phyloP scores from a whole-genome alignment of 1,284 basidiomycete genomes.

The Sanguinoderma infundibulare region DNA sequence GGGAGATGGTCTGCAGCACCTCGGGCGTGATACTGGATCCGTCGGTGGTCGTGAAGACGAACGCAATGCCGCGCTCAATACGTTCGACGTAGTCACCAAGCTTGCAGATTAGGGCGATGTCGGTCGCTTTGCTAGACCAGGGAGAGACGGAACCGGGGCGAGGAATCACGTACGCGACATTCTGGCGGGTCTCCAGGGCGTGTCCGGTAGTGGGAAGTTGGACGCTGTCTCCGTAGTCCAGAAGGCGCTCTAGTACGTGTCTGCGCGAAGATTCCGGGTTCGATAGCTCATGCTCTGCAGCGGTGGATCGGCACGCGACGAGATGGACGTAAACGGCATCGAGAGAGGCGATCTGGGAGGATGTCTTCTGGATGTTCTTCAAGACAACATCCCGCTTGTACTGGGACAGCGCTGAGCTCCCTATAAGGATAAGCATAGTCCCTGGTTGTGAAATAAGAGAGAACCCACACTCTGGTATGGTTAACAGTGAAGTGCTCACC shows the following conservation, averaged over 20 bases:
- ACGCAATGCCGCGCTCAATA: slow-evolving; percentile 85
- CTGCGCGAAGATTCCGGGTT: slow-evolving; percentile 51
- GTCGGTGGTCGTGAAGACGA: slow-evolving; percentile 61
- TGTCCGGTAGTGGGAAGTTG: slow-evolving; percentile 52
- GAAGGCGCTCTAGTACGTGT: slow-evolving; percentile 71
- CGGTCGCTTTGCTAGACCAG: slow-evolving; percentile 98
- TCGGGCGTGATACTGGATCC: slow-evolving; percentile 45
- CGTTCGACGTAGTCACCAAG: slow-evolving; percentile 75
- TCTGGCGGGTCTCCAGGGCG: slow-evolving; percentile 43
- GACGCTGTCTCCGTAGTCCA: slow-evolving; percentile 86
- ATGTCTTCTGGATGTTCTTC: slow-evolving; percentile 58
- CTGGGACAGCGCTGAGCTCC: slow-evolving; percentile 74
- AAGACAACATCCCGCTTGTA: slow-evolving; percentile 78
- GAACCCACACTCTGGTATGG: too few species aligned
- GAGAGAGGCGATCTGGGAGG: slow-evolving; percentile 65
- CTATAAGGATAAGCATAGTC: slow-evolving; percentile 68
- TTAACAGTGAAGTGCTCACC: too few species aligned
- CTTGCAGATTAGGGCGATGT: slow-evolving; percentile 90
- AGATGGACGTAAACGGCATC: slow-evolving; percentile 92
- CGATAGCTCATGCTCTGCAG: slow-evolving; percentile 54
- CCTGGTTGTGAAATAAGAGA: neutral
- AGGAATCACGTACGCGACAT: slow-evolving; percentile 79
- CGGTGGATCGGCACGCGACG: slow-evolving; percentile 63
- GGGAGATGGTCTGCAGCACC: slow-evolving; percentile 56
- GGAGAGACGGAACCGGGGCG: slow-evolving; percentile 84